Evolutionary conservation across 2,329 filamentous ascomycete species (phyloP).

Genomic region (Corniculantispora saksenae): DNA sequence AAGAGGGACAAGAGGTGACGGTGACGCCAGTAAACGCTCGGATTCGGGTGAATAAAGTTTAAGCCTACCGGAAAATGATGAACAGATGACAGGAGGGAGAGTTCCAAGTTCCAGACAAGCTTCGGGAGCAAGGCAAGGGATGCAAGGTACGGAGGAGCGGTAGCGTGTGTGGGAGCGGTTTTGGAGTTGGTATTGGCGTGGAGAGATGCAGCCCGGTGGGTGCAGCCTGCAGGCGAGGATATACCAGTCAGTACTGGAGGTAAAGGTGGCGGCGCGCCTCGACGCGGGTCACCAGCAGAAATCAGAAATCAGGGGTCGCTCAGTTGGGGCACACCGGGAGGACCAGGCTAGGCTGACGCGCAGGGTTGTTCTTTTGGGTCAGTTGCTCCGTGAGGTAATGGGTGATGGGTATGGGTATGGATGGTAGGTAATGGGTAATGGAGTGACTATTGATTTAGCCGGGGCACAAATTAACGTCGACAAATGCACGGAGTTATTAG

Average conservation of each 20-base stretch:
- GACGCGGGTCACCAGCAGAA: conserved; percentile 9
- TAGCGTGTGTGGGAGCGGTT: conserved; percentile 15
- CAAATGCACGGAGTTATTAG: too few species aligned
- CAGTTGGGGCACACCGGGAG: conserved; percentile 8
- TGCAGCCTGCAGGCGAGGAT: not conserved
- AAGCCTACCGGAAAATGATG: conserved; percentile 18
- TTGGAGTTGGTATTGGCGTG: conserved; percentile 13
- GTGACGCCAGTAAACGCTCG: conserved; percentile 13
- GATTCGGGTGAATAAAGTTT: conserved; percentile 15
- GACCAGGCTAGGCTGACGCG: not conserved
- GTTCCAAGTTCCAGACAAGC: conserved; percentile 13
- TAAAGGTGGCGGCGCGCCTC: conserved; percentile 11
- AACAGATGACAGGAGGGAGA: conserved; percentile 12
- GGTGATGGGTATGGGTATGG: too few species aligned
- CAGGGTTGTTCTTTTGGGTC: conserved; percentile 6
- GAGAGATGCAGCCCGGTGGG: conserved; percentile 10
- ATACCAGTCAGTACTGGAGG: not conserved
- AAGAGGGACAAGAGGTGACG: not conserved
- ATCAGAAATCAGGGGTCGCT: conserved; percentile 13
- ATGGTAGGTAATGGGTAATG: too few species aligned
- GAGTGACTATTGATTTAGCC: not conserved
- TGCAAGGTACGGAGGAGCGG: conserved; percentile 3
- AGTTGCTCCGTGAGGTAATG: conserved; percentile 8
- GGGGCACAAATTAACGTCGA: conserved; percentile 11
- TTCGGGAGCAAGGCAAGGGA: conserved; percentile 13